Evolutionary conservation across 805 yeast species (phyloP).

Genomic region (Starmerella bombi): DNA sequence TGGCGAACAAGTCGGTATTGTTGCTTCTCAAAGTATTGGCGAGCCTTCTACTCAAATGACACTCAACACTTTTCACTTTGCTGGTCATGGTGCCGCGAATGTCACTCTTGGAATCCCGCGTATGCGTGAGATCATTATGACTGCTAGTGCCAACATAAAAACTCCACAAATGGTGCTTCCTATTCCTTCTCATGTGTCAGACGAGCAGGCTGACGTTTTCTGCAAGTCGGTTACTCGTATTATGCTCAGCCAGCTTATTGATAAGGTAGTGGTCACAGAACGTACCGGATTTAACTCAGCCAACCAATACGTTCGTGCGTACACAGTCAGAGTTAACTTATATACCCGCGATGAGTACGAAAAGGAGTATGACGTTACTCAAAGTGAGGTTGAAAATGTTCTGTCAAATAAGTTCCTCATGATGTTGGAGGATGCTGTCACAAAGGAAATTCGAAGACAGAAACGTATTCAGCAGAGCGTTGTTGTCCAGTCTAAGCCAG

Average conservation of each 20-base stretch:
- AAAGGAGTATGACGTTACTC: slow-evolving; percentile 76
- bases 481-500: slow-evolving; percentile 30
- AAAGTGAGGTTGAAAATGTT: slow-evolving; percentile 60
- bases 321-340: slow-evolving; percentile 61
- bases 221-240: slow-evolving; percentile 81
- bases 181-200: slow-evolving; percentile 60
- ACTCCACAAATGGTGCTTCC: slow-evolving; percentile 99
- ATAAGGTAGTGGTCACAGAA: slow-evolving; percentile 73
- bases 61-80: slow-evolving; percentile 89
- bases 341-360: slow-evolving; percentile 65
- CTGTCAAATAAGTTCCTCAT: slow-evolving; percentile 52
- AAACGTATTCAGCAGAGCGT: slow-evolving; percentile 34
- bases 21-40: slow-evolving; percentile 96
- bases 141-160: slow-evolving; percentile 87
- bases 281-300: slow-evolving; percentile 53
- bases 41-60: slow-evolving; percentile 99
- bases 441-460: slow-evolving; percentile 74
- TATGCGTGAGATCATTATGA: slow-evolving; percentile 99
- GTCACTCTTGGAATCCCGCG: slow-evolving; percentile 99
- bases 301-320: slow-evolving; percentile 45
- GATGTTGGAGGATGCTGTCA: slow-evolving; percentile 57
- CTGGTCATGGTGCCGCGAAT: slow-evolving; percentile 99
- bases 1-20: slow-evolving; percentile 96
- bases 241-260: slow-evolving; percentile 75
- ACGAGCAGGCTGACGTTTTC: slow-evolving; percentile 82